A percentile compares a stretch with the other conserved stretches of the same genome.
phyloP scores from a whole-genome alignment of 495 filamentous ascomycete species.

The Parachaetomium inaequale region DNA sequence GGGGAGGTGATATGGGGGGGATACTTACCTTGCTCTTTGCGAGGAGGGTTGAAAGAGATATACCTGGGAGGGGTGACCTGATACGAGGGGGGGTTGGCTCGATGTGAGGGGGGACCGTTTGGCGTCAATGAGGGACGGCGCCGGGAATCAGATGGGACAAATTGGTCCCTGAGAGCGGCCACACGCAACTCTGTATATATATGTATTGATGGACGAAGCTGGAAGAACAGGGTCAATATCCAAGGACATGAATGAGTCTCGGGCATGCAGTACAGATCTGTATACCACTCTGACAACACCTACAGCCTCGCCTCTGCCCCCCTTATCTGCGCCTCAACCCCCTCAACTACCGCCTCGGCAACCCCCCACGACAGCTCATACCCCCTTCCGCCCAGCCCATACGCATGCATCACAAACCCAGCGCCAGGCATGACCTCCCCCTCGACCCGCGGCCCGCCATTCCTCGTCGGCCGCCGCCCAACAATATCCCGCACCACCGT shows the following conservation, averaged over 20 bases:
- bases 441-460: constrained; percentile 44
- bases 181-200: constrained; percentile 11
- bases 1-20: neutral
- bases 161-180: neutral
- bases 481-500: constrained; percentile 45
- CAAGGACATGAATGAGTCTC: neutral
- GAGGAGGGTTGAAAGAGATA: neutral
- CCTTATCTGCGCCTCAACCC: constrained; percentile 29
- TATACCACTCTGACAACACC: neutral
- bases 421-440: constrained; percentile 34
- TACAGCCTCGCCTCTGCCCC: constrained; percentile 17
- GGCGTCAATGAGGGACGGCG: neutral
- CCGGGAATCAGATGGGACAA: neutral
- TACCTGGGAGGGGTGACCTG: neutral
- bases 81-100: neutral
- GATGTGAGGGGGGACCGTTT: too few species aligned
- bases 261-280: neutral
- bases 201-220: neutral
- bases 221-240: neutral
- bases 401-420: constrained; percentile 56
- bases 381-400: constrained; percentile 60
- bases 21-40: neutral
- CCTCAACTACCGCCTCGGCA: constrained; percentile 38
- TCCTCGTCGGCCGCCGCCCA: constrained; percentile 42
- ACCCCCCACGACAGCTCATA: constrained; percentile 52